Evolutionary conservation across 805 yeast species (phyloP), one percentile per base, ranked within the genome.

Genomic region (Starmerella floris): DNA sequence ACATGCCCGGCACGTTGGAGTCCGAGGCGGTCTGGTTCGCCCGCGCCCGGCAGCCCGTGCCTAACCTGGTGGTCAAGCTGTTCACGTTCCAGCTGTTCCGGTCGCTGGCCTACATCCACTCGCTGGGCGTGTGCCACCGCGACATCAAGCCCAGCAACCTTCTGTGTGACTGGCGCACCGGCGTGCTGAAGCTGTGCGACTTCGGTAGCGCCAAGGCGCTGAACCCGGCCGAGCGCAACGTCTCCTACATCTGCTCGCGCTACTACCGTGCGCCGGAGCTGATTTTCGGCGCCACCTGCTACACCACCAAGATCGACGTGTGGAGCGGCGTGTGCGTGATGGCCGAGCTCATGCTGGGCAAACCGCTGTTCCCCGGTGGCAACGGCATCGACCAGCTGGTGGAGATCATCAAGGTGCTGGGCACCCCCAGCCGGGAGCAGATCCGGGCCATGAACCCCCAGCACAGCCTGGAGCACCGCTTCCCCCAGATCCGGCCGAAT

Each of bases 311-410:
- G 62, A 91, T 91, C 51, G 98, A 91, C 61, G 76, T 91, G 37
- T 91, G 98, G 98, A 83, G 95, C 13, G 84, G 94, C 13, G 95
- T 95, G 19, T 91, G 98, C 67, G 98, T 91, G 20, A 85, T 91
- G 83, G 97, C 97, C 4, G 98, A 91, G 64, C 67, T 91, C 56
- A 75, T 87, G 50, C 70, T 91, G 44, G 97, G 98, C 16, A 96
- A 85, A 60, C 98, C 98, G 13, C 67, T 91, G 51, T 91, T 91
- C 65, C 98, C 98, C 11, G 98, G 98, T 35, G 97, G 91, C 60
- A 78, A 87, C 46, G 97, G 98, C 30, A 88, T 91, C 45, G 98
- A 91, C 61, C 98, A 91, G 63, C 72, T 88, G 55, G 97, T 88
- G 17, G 98, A 88, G 62, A 88, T 88, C 54, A 88, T 88, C 61